These are phyloP conservation scores for Cornus kousa DNA, from an alignment of 148 eudicot species.

Conservation along the genomic window DNA sequence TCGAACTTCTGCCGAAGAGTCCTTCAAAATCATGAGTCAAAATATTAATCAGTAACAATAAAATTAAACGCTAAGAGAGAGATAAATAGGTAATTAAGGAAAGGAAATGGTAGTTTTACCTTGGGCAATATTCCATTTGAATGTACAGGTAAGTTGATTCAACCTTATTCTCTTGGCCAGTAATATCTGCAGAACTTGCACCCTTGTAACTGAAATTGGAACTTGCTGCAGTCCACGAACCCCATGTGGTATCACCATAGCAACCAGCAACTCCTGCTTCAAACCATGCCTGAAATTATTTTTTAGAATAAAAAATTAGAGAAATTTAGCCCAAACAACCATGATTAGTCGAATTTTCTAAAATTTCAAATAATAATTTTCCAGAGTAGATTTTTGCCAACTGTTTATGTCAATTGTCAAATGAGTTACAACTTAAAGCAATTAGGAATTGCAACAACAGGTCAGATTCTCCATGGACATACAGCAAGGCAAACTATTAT, in stretches of 20 bases:
- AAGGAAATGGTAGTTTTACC: constrained; percentile 40
- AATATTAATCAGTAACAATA: constrained; percentile 6
- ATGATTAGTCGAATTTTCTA: neutral
- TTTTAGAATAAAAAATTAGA: neutral
- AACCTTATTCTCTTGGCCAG: constrained; percentile 44
- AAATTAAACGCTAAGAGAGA: neutral
- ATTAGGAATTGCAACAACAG: neutral
- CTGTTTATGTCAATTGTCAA: neutral
- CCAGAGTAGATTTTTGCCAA: neutral
- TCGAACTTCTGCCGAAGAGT: constrained; percentile 86
- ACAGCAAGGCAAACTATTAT: neutral
- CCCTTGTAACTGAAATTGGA: constrained; percentile 55
- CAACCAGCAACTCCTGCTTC: constrained; percentile 67
- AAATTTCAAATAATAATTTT: neutral
- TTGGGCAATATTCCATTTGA: constrained; percentile 99
- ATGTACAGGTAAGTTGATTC: constrained; percentile 88
- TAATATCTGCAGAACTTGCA: constrained; percentile 49
- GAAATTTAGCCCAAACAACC: neutral
- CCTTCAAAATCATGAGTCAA: constrained; percentile 38
- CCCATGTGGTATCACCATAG: constrained; percentile 50
- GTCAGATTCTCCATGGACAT: neutral
- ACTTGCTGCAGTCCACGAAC: constrained; percentile 65
- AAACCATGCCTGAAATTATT: constrained; percentile 84
- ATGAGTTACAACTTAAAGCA: neutral
- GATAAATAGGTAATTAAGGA: neutral